phyloP scores from a whole-genome alignment of 345 rosid species.

The Salix viminalis region DNA sequence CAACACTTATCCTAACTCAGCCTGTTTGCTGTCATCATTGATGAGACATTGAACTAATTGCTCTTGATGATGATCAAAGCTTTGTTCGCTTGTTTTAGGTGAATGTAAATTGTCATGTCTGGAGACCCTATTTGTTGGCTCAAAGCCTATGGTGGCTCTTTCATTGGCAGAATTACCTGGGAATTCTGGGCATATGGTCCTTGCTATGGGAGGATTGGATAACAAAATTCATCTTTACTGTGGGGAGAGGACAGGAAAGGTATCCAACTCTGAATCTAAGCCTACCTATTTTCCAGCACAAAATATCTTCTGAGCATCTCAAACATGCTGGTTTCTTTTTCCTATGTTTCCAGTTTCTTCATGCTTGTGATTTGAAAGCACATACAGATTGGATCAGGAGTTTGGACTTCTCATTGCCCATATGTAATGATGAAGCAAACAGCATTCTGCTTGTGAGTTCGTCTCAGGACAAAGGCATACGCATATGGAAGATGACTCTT shows the following conservation, averaged over 20 bases:
- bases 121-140: slow-evolving; percentile 58
- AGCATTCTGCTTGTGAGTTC: slow-evolving; percentile 82
- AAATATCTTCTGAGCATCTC: background rate
- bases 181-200: slow-evolving; percentile 43
- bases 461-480: slow-evolving; percentile 88
- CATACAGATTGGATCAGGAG: slow-evolving; percentile 95
- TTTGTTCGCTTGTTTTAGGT: slow-evolving; percentile 37
- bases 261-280: slow-evolving; percentile 18
- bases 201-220: slow-evolving; percentile 95
- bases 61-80: background rate
- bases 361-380: slow-evolving; percentile 84
- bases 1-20: background rate
- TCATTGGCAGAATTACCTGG: slow-evolving; percentile 74
- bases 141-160: slow-evolving; percentile 81
- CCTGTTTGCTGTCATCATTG: background rate
- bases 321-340: slow-evolving; percentile 9
- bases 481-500: slow-evolving; percentile 74
- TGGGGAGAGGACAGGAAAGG: slow-evolving; percentile 74
- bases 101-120: slow-evolving; percentile 55
- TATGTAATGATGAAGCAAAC: slow-evolving; percentile 34
- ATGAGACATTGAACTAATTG: background rate
- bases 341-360: slow-evolving; percentile 50
- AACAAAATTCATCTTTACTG: slow-evolving; percentile 71
- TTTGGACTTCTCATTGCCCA: slow-evolving; percentile 87
- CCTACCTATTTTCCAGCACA: background rate